Base-by-base conservation (phyloP, 2,329 filamentous ascomycete species). In the Grosmannia serpens region DNA sequence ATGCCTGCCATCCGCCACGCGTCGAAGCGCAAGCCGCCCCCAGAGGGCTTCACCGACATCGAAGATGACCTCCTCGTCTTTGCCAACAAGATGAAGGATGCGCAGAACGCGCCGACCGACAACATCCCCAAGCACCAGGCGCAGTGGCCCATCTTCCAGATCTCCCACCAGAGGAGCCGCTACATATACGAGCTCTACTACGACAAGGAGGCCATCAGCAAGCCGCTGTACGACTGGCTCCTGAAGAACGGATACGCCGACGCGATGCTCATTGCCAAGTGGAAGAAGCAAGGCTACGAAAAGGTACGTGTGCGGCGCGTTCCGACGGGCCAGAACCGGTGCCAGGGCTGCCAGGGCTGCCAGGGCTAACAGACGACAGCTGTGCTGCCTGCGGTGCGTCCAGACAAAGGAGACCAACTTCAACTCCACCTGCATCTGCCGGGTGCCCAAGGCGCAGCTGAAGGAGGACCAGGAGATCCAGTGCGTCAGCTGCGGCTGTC, bases 351-450 rank as follows among this genome's bases (percentile, higher is more conserved):
- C 2, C 13, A 26, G 11, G 17, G 4, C 4, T 8, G 11, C 46
- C 46, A 2, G 7, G 13, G 26, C 47, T 50, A 20, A 50, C 47
- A 26, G 46, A 20, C 46, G 6, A 38, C 67, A 94, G 88, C 76
- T 99, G 50, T 99, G 94, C 74, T 99, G 94, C 71, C 78, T 96
- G 58, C 84, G 91, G 62, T 99, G 94, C 73, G 92, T 99, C 59
- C 94, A 99, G 74, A 96, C 94, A n/a, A 97, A 97, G 73, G 94
- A 99, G 78, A 99, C 94, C 33, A 99, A 99, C 73, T 99, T 97
- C 77, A 94, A 92, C 72, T 88, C 89, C 63, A 99, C 92, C 1
- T 99, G 94, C 71, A 94, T 99, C 68, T 99, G 94, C 72, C 88
- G 94, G 56, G 92, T 99, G 55, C 94, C 94, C 1, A 87, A 88